Base-by-base conservation (phyloP, 441 rosid species). In the Francoa sonchifolia region DNA sequence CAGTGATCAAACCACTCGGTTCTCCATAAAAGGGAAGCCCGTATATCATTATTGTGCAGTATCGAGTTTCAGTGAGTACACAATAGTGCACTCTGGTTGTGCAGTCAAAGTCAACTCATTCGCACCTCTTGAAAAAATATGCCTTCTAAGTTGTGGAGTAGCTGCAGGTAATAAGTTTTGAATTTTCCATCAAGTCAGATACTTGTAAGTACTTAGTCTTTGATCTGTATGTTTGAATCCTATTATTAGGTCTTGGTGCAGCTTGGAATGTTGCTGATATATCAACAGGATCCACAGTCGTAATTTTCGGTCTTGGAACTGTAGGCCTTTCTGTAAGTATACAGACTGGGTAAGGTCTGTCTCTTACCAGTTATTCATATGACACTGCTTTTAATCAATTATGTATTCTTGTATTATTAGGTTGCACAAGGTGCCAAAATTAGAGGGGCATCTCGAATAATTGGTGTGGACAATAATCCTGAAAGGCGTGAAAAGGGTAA, bases 261-360 rank as follows among this genome's bases (percentile, higher is more conserved):
- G 98, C 96, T 28, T 89, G 96, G 96, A 89, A 85, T 48, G 96
- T 89, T 32, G 98, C 96, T 27, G 49, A 79, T 54, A 49, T 89
- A 65, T 65, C 73, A 1, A 26, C 71, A 72, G 94, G 92, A 67
- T 77, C 92, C 12, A 75, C 68, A 10, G 92, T 85, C 19, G 92
- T 59, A 33, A 74, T 89, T 48, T 89, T 89, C 38, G 98, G 96
- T 33, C 89, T 89, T 23, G 98, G 98, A 48, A 79, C 94, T 10
- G 87, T 85, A 0, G 96, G 98, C 48, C 92, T 89, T 44, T 74
- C 96, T 18, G 96, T 85, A 66, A 72, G 98, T 64, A 16, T 14
- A 26, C 32, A 3, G 11, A 33, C n/a, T n/a, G n/a, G n/a, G n/a
- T n/a, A n/a, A n/a, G n/a, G n/a, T n/a, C n/a, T n/a, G n/a, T n/a